A percentile compares a stretch with the other conserved stretches of the same genome.
Evolutionary conservation across 768 basidiomycete genomes (phyloP).

Genomic region (Russula sp.): DNA sequence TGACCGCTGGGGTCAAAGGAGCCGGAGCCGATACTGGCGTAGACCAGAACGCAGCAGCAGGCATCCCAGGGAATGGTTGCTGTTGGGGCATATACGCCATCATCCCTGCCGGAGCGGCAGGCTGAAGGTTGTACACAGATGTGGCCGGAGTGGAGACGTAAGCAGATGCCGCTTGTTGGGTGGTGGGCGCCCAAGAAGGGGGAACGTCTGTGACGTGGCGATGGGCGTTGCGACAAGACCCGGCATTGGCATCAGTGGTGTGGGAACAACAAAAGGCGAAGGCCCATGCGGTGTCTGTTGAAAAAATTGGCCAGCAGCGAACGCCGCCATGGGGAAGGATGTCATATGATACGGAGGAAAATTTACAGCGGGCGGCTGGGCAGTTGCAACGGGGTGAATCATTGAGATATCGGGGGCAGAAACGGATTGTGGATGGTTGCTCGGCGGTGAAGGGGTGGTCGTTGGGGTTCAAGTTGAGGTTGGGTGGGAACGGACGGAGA

Average conservation of each 20-base stretch:
- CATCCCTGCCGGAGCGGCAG: not conserved
- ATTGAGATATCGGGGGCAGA: not conserved
- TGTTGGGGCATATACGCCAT: conserved; percentile 6
- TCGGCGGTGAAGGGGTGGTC: conserved; percentile 5
- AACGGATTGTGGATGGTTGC: not conserved
- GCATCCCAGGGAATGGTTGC: not conserved
- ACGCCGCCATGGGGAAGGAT: not conserved
- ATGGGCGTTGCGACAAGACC: conserved; percentile 19
- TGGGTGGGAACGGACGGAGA: not conserved
- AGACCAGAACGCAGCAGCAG: conserved; percentile 5
- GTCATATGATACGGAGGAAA: conserved; percentile 8
- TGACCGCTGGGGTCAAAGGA: not conserved
- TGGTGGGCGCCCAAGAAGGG: conserved; percentile 19
- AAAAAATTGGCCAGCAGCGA: conserved; percentile 7
- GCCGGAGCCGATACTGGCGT: not conserved
- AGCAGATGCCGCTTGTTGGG: conserved; percentile 9
- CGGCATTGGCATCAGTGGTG: conserved; percentile 14
- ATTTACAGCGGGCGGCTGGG: not conserved
- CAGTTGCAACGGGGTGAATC: not conserved
- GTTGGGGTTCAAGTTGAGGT: conserved; percentile 20
- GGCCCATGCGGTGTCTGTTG: conserved; percentile 3
- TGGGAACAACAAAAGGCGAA: conserved; percentile 18
- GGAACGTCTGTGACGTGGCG: conserved; percentile 21
- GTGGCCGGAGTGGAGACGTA: conserved; percentile 19
- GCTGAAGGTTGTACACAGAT: not conserved